Evolutionary conservation across 352 stramenopile species (phyloP).

Genomic region (Pythium coloratum): DNA sequence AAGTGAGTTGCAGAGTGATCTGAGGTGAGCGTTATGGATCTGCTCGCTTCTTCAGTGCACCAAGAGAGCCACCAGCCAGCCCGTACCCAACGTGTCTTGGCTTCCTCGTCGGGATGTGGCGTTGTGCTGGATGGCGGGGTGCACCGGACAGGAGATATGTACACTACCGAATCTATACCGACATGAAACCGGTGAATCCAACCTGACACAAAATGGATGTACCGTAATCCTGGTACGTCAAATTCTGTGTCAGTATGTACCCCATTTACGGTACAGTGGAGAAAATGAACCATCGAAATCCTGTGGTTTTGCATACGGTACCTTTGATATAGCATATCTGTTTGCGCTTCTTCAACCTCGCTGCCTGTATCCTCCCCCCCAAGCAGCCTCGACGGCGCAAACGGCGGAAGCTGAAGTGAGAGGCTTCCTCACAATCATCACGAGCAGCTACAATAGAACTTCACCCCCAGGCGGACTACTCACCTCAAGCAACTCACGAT

Average conservation of each 20-base stretch:
- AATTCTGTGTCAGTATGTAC: background rate
- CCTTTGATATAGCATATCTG: constrained; percentile 21
- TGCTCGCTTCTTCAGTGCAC: background rate
- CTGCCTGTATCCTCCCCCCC: constrained; percentile 7
- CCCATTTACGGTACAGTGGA: background rate
- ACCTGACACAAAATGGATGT: background rate
- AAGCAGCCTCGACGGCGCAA: constrained; percentile 16
- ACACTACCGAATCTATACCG: constrained; percentile 4
- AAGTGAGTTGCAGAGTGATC: background rate
- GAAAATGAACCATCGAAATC: background rate
- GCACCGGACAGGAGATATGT: constrained; percentile 4
- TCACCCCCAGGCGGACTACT: background rate
- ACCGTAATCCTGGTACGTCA: background rate
- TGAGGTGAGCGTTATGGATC: background rate
- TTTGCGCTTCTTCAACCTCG: constrained; percentile 24
- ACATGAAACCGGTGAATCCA: background rate
- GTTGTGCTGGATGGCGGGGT: background rate
- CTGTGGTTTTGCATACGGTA: constrained; percentile 6
- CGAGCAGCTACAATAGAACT: background rate
- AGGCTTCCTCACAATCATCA: background rate
- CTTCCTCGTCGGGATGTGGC: background rate
- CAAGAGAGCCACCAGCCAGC: background rate
- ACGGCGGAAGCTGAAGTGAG: constrained; percentile 7
- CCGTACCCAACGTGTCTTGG: background rate
- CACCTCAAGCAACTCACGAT: background rate